Conservation (phyloP, 2,329 filamentous ascomycete genomes). For the Stagonosporopsis chrysanthemi region DNA sequence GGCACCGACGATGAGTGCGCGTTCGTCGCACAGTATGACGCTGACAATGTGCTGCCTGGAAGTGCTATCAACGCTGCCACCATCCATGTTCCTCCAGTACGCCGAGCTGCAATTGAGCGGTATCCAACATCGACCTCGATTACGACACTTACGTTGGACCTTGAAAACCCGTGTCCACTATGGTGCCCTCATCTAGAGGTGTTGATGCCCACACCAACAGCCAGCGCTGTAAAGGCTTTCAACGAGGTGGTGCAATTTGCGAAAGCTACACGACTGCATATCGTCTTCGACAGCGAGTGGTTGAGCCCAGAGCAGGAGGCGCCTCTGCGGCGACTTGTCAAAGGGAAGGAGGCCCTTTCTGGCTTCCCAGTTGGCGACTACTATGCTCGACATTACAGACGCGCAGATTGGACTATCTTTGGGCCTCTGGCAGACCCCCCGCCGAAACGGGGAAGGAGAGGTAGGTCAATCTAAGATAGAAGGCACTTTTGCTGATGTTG, state of each 20-base stretch:
- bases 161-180: not conserved
- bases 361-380: not conserved
- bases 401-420: constrained; percentile 4
- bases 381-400: not conserved
- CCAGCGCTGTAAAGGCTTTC: not conserved
- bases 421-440: not conserved
- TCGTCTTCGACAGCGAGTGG: constrained; percentile 2
- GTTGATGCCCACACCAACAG: not conserved
- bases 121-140: not conserved
- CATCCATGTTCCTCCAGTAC: not conserved
- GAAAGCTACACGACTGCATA: not conserved
- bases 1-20: not conserved
- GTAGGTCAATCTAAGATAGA: not conserved
- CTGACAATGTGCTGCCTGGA: not conserved
- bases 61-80: not conserved
- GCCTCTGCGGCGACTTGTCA: not conserved
- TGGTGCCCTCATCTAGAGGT: not conserved
- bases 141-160: not conserved
- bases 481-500: not conserved
- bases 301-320: not conserved
- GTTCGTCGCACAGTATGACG: constrained; percentile 4
- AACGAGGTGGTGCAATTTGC: not conserved
- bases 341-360: not conserved
- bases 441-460: not conserved
- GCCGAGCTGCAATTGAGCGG: not conserved